Conservation (phyloP, 768 basidiomycete species). For the Tylopilus plumbeoviolaceoides region DNA sequence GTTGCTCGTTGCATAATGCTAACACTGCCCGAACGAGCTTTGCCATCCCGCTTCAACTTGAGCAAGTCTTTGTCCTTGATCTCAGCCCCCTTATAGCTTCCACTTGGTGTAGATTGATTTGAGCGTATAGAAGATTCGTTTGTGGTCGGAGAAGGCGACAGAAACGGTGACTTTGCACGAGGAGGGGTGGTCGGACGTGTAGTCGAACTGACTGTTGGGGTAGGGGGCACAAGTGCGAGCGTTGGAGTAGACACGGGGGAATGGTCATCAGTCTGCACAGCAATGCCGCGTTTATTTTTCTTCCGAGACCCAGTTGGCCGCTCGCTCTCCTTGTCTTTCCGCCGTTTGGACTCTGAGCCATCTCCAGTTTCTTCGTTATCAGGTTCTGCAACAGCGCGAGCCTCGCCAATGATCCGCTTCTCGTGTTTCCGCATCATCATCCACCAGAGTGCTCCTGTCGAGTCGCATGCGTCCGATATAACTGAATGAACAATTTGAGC, state of each 20-base stretch:
- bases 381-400: conserved; percentile 16
- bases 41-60: conserved; percentile 52
- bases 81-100: conserved; percentile 51
- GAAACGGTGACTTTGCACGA: conserved; percentile 46
- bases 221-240: conserved; percentile 72
- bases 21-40: conserved; percentile 81
- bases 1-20: conserved; percentile 96
- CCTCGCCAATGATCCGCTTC: conserved; percentile 47
- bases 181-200: conserved; percentile 49
- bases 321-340: conserved; percentile 28
- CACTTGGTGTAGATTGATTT: conserved; percentile 65
- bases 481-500: conserved; percentile 96
- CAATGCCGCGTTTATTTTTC: conserved; percentile 25
- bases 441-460: conserved; percentile 93
- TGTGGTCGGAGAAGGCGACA: conserved; percentile 53
- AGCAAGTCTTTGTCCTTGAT: conserved; percentile 42
- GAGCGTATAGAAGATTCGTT: conserved; percentile 52
- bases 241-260: conserved; percentile 45
- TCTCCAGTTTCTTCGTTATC: conserved; percentile 15
- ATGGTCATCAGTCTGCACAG: conserved; percentile 46
- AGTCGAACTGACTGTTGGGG: conserved; percentile 51
- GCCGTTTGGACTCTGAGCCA: conserved; percentile 26
- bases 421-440: conserved; percentile 82
- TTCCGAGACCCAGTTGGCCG: conserved; percentile 19
- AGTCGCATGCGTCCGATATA: conserved; percentile 86